Evolutionary conservation across 768 basidiomycete genomes (phyloP).

Genomic region (Amanita rubescens): DNA sequence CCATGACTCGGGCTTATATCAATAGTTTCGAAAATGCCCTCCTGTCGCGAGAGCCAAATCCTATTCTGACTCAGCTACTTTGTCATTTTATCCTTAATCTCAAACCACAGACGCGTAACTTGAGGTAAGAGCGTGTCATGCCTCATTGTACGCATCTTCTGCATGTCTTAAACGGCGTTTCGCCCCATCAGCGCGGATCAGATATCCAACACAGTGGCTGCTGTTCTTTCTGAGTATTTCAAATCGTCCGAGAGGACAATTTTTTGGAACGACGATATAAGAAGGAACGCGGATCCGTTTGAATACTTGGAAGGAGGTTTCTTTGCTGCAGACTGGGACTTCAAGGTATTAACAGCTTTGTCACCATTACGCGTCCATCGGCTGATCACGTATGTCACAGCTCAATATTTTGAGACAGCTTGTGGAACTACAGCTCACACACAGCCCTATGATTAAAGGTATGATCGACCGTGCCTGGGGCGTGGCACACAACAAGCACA

Average conservation of each 20-base stretch:
- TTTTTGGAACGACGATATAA: conserved; percentile 71
- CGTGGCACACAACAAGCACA: conserved; percentile 76
- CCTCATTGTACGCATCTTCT: conserved; percentile 16
- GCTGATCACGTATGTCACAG: conserved; percentile 30
- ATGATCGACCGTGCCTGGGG: conserved; percentile 83
- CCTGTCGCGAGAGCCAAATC: conserved; percentile 62
- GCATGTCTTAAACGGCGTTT: conserved; percentile 25
- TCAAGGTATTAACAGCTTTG: conserved; percentile 53
- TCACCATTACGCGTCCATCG: conserved; percentile 12
- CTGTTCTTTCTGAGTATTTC: conserved; percentile 64
- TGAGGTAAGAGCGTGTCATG: conserved; percentile 55
- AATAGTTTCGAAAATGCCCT: conserved; percentile 74
- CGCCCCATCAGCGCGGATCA: conserved; percentile 59
- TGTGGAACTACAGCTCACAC: conserved; percentile 75
- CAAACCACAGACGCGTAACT: conserved; percentile 83
- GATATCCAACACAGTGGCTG: conserved; percentile 68
- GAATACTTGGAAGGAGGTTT: conserved; percentile 59
- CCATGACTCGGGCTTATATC: conserved; percentile 24
- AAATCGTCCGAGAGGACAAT: conserved; percentile 67
- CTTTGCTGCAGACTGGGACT: conserved; percentile 73
- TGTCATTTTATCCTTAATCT: conserved; percentile 75
- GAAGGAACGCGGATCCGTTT: conserved; percentile 70
- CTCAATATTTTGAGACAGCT: conserved; percentile 78
- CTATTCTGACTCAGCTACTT: conserved; percentile 66
- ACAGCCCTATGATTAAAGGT: conserved; percentile 60